phyloP scores from a whole-genome alignment of 169 alveolate genomes.

The Hammondia hammondi region DNA sequence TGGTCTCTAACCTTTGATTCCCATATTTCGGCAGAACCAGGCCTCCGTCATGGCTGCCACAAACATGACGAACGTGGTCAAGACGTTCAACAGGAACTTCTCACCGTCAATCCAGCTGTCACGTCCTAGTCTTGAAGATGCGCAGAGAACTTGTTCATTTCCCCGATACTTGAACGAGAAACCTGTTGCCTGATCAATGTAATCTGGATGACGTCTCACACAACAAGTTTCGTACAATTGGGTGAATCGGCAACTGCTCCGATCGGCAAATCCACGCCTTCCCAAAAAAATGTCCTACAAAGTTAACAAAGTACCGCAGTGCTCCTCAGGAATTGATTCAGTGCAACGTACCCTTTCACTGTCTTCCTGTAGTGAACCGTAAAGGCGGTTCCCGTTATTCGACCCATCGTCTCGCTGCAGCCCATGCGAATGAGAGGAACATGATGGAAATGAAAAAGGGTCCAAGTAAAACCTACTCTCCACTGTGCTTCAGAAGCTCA shows the following conservation, averaged over 20 bases:
- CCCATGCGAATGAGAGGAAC: too few relatives aligned
- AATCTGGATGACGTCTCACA: neutral
- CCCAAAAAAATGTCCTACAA: slow-evolving; percentile 76
- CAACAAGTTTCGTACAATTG: slow-evolving; percentile 37
- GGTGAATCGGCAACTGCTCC: slow-evolving; percentile 71
- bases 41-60: slow-evolving; percentile 77
- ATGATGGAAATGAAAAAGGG: neutral
- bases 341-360: slow-evolving; percentile 46
- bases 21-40: slow-evolving; percentile 80
- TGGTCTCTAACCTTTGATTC: slow-evolving; percentile 74
- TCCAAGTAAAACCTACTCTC: slow-evolving; percentile 31
- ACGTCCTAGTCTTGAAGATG: slow-evolving; percentile 73
- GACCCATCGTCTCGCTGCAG: slow-evolving; percentile 54
- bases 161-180: slow-evolving; percentile 76
- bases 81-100: neutral
- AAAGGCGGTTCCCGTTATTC: slow-evolving; percentile 63
- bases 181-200: slow-evolving; percentile 38
- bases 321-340: neutral
- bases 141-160: slow-evolving; percentile 76
- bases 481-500: slow-evolving; percentile 52
- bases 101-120: slow-evolving; percentile 80
- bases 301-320: neutral
- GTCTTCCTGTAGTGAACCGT: slow-evolving; percentile 51
- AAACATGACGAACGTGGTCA: neutral
- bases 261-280: slow-evolving; percentile 78